Base-by-base conservation (phyloP, 2,329 filamentous ascomycete species). In the Ophiostoma triangulosporum region DNA sequence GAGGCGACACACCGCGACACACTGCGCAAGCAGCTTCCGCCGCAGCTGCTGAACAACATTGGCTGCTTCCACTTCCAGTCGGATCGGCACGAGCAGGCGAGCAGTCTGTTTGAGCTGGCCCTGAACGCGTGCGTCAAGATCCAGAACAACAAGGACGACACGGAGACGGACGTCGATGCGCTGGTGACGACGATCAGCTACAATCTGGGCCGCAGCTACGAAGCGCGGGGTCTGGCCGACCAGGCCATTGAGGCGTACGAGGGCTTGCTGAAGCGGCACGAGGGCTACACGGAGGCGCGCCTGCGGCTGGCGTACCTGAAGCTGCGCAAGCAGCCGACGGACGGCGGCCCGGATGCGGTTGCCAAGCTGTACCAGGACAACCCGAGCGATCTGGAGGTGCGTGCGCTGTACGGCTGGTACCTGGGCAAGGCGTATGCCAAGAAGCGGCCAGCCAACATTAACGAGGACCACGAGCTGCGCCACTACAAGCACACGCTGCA, bases 401-500 rank as follows among this genome's bases (percentile, higher is more conserved):
- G 93, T 38, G 84, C 90, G 7, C 72, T 98, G 40, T 96, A 95
- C 61, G 93, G 91, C 6, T 98, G 91, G 90, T 97, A 94, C 65
- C 75, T 95, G 26, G 89, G 89, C 66, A 89, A 88, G 64, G 73
- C 80, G 15, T 74, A 79, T 60, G 84, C 86, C 12, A 89, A 91
- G 68, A 95, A 93, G 70, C 80, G 84, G 54, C 82, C 83, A 3
- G 72, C 79, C 51, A 91, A 93, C 63, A 77, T 96, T 56, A 81
- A 81, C 15, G 90, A 97, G 63, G 94, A 98, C 64, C 82, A 83
- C 32, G 93, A 98, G 67, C 84, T 95, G 62, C 81, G 89, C 3
- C 90, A 96, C 65, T 94, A 94, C 75, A 98, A 97, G 70, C 89
- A 96, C 67, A 97, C 91, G 0, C 73, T 98, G 29, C 88, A 95